A percentile compares a stretch with the other conserved stretches of the same genome.
Evolutionary conservation across 257 asterid species (phyloP).

Genomic region (Nicotiana tabacum): DNA sequence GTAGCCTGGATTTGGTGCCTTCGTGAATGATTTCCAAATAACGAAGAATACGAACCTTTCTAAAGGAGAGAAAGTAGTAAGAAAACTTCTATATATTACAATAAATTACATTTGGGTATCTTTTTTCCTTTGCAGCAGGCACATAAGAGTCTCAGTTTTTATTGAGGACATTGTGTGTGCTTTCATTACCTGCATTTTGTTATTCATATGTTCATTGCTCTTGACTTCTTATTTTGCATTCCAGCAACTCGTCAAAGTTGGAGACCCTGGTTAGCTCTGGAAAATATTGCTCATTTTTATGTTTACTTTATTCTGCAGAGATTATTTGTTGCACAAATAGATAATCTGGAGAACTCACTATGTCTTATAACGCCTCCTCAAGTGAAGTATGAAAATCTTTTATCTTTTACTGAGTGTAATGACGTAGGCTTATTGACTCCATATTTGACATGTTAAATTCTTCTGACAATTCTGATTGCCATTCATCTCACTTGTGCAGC

Average conservation of each 20-base stretch:
- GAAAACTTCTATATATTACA: conserved; percentile 21
- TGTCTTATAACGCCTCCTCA: conserved; percentile 79
- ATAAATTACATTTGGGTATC: background rate
- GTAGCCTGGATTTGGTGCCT: conserved; percentile 90
- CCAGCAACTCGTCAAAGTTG: background rate
- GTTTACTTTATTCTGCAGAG: conserved; percentile 47
- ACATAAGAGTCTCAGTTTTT: background rate
- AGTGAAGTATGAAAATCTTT: conserved; percentile 52
- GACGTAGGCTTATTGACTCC: background rate
- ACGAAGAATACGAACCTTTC: conserved; percentile 41
- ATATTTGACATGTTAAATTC: background rate
- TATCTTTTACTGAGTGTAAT: conserved; percentile 3
- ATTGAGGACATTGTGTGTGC: background rate
- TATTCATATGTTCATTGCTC: conserved; percentile 1
- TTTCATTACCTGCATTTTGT: background rate
- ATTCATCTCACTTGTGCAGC: conserved; percentile 44
- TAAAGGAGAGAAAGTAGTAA: conserved; percentile 59
- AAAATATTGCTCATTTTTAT: background rate
- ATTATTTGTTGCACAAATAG: conserved; percentile 66
- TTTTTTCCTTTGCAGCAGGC: background rate
- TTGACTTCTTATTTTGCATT: background rate
- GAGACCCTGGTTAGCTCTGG: background rate
- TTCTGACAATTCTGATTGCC: background rate
- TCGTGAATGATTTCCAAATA: conserved; percentile 65
- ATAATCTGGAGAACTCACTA: conserved; percentile 60